These are phyloP conservation scores for Coniochaeta pulveracea DNA, from an alignment of 2,329 filamentous ascomycete species.

Conservation along the genomic window DNA sequence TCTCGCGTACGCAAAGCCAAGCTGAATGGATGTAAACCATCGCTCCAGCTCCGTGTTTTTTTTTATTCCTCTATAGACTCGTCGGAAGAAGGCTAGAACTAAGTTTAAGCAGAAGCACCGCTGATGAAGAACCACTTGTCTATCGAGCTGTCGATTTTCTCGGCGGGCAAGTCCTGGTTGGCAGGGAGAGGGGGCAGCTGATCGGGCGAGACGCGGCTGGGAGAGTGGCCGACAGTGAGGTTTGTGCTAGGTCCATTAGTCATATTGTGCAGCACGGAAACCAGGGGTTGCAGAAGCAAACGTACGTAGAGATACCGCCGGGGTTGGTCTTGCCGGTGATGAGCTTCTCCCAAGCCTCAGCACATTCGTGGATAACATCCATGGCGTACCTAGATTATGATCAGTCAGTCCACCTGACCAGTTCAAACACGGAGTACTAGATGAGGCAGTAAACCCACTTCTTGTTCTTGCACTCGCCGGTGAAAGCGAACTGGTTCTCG, in stretches of 20 bases:
- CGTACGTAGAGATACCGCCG: slow-evolving; percentile 74
- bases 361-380: slow-evolving; percentile 91
- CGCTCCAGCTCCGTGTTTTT: too few species aligned
- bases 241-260: slow-evolving; percentile 53
- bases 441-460: slow-evolving; percentile 45
- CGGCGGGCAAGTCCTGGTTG: slow-evolving; percentile 70
- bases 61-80: slow-evolving; percentile 7
- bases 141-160: slow-evolving; percentile 88
- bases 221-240: slow-evolving; percentile 61
- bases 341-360: slow-evolving; percentile 93
- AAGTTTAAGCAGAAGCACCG: slow-evolving; percentile 72
- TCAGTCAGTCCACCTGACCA: background rate
- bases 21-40: too few species aligned
- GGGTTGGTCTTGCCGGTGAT: slow-evolving; percentile 78
- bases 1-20: too few species aligned
- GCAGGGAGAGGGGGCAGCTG: slow-evolving; percentile 67
- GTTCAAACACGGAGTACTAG: background rate
- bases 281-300: slow-evolving; percentile 12
- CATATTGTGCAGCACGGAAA: slow-evolving; percentile 9
- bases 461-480: slow-evolving; percentile 99
- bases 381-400: slow-evolving; percentile 60
- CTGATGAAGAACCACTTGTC: slow-evolving; percentile 99
- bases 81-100: background rate
- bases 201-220: slow-evolving; percentile 56
- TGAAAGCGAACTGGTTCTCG: slow-evolving; percentile 99